Base-by-base conservation (phyloP, 108 stramenopile genomes). In the Nitzschia sp. region DNA sequence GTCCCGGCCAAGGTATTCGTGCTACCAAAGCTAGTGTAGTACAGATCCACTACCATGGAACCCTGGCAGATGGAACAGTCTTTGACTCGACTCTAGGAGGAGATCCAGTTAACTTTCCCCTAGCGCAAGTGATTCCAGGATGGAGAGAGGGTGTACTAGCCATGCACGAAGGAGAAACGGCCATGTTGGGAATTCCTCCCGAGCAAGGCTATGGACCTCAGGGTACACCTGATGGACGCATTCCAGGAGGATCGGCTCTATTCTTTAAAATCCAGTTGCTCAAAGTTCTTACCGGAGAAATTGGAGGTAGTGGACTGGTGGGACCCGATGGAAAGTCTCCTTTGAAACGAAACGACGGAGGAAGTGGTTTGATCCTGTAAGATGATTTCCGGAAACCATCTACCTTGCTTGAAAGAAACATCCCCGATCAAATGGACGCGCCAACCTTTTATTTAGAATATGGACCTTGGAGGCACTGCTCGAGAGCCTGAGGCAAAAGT, bases 101-200 rank as follows among this genome's bases (percentile, higher is more conserved):
- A 29, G 87, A 90, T n/a, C 92, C 92, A 3, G 79, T 89, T 19
- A 79, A 68, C 16, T 84, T 93, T 63, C 84, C 92, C 0, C 53
- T 90, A 32, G 85, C 80, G 9, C 75, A 84, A 27, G 84, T 93
- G 1, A 87, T 93, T 52, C 84, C 85, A 16, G 92, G 92, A 30
- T 93, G 87, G 86, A 58, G 78, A 60, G 79, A 85, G 4, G 92
- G 88, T 58, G 67, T 93, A 17, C 63, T 89, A 55, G 68, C 76
- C 47, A 90, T 93, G 92, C 86, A 83, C 61, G 79, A 93, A 68
- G 92, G 92, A 3, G 92, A 93, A 57, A 93, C 92, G 6, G 89
- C 89, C 56, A 93, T 93, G 89, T 32, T 93, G 33, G 92, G 92
- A 2, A 87, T 93, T 58, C 92, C 92, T 17, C 82, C 89, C 16